Evolutionary conservation across 192 early-diverging fungal genomes (phyloP), one percentile per base, ranked within the genome.

Genomic region (Pilaira anomala): DNA sequence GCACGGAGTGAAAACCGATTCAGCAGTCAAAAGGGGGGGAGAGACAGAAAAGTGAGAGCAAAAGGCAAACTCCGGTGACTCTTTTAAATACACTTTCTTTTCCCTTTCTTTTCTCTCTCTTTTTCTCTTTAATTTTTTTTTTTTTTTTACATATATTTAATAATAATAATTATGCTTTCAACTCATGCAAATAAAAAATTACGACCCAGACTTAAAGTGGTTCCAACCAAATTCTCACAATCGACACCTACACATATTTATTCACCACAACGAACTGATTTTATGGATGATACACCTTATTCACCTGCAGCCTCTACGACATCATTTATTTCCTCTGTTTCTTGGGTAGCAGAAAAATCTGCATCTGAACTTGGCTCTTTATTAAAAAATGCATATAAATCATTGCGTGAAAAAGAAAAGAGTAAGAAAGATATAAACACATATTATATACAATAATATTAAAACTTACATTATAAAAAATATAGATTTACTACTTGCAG

Each of bases 401-500:
- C 50, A 19, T 30, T 77, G 36, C 58, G 44, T 22, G 75, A 77
- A 21, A 74, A 71, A 64, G 76, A 77, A 60, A 74, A 63, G 63
- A 73, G 76, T 74, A 68, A 40, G 24, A n/a, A n/a, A n/a, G n/a
- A n/a, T 26, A 24, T 5, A 19, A 7, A 28, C 8, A 7, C 14
- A 26, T 46, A 61, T 21, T 46, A 25, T 24, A 3, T 7, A 57
- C 18, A 42, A 24, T 5, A 18, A 25, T 9, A 33, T 13, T 18
- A 40, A 57, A 21, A 40, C 30, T 22, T 22, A 40, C 30, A 36
- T n/a, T n/a, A 30, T n/a, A 29, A 29, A 29, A 53, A 26, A 16
- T 26, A 30, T 50, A 78, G 77, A 79, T 56, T 48, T 79, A n/a
- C 45, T 49, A n/a, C 48, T 79, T 3, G 78, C 78, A 7, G 78